Evolutionary conservation across 2,329 filamentous ascomycete genomes (phyloP).

Genomic region (Xylariales sp.): DNA sequence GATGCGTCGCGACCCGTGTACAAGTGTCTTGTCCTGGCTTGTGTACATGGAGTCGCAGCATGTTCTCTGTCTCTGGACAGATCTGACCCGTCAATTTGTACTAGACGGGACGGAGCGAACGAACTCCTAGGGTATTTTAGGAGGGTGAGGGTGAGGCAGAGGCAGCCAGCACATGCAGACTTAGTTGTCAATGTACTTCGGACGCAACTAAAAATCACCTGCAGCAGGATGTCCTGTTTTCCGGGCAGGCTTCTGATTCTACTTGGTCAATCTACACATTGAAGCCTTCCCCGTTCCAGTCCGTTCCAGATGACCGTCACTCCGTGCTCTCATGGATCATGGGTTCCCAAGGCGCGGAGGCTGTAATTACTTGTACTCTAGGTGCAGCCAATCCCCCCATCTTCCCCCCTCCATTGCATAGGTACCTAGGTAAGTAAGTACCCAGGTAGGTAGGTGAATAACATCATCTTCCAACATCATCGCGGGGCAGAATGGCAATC

Average conservation of each 20-base stretch:
- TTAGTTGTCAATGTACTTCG: slow-evolving; percentile 17
- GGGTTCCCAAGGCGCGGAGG: background rate
- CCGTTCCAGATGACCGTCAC: background rate
- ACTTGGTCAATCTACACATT: background rate
- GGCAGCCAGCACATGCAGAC: slow-evolving; percentile 18
- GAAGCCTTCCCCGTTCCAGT: background rate
- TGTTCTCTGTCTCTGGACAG: too few relatives aligned
- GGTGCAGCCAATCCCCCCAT: too few relatives aligned
- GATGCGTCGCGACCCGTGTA: too few relatives aligned
- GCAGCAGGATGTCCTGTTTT: slow-evolving; percentile 1
- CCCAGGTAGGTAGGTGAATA: too few relatives aligned
- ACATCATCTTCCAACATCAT: too few relatives aligned
- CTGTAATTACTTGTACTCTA: too few relatives aligned
- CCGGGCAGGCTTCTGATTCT: background rate
- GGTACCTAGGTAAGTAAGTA: too few relatives aligned
- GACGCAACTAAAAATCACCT: slow-evolving; percentile 16
- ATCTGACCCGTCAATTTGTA: too few relatives aligned
- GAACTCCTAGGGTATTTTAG: slow-evolving; percentile 2
- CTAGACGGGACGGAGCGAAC: too few relatives aligned
- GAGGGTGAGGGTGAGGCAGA: slow-evolving; percentile 2
- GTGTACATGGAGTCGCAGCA: too few relatives aligned
- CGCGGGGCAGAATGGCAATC: background rate
- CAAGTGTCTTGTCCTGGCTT: too few relatives aligned
- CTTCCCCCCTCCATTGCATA: too few relatives aligned
- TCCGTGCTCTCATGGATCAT: background rate